A percentile compares a stretch with the other conserved stretches of the same genome.
Evolutionary conservation across 352 stramenopile species (phyloP).

Genomic region (Phytophthora citrophthora): DNA sequence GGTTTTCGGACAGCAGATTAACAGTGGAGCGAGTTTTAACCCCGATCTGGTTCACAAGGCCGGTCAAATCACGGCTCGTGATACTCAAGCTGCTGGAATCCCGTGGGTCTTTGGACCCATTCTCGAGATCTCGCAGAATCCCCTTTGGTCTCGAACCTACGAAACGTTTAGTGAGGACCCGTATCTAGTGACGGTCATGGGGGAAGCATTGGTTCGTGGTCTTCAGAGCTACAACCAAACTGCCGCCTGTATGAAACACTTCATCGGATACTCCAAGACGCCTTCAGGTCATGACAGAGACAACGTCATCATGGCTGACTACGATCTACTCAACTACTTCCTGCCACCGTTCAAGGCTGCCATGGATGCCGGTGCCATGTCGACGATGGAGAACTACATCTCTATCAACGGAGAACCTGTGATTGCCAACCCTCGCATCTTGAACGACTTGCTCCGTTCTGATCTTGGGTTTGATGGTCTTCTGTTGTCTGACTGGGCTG

Average conservation of each 20-base stretch:
- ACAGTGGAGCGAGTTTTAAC: slow-evolving; percentile 89
- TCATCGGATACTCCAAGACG: slow-evolving; percentile 84
- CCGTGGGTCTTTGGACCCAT: slow-evolving; percentile 91
- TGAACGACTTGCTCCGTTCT: slow-evolving; percentile 74
- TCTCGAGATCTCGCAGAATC: slow-evolving; percentile 80
- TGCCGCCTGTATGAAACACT: slow-evolving; percentile 88
- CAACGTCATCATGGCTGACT: slow-evolving; percentile 70
- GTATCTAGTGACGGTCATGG: slow-evolving; percentile 78
- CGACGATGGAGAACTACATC: slow-evolving; percentile 94
- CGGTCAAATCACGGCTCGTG: slow-evolving; percentile 70
- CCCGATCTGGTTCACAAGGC: slow-evolving; percentile 61
- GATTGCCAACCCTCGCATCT: slow-evolving; percentile 72
- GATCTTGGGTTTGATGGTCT: slow-evolving; percentile 85
- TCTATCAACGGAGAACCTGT: slow-evolving; percentile 91
- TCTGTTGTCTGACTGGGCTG: slow-evolving; percentile 89
- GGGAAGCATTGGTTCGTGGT: slow-evolving; percentile 64
- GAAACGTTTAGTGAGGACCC: slow-evolving; percentile 94
- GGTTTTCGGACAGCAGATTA: slow-evolving; percentile 90
- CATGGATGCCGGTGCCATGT: slow-evolving; percentile 73
- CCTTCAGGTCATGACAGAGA: slow-evolving; percentile 79
- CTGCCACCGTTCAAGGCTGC: slow-evolving; percentile 80
- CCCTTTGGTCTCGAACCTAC: slow-evolving; percentile 87
- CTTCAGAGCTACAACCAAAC: slow-evolving; percentile 73
- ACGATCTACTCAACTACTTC: slow-evolving; percentile 84
- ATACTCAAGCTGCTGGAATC: slow-evolving; percentile 86